These are phyloP conservation scores for Saussurea involucrata DNA, from an alignment of 129 eudicot species.

Conservation along the genomic window DNA sequence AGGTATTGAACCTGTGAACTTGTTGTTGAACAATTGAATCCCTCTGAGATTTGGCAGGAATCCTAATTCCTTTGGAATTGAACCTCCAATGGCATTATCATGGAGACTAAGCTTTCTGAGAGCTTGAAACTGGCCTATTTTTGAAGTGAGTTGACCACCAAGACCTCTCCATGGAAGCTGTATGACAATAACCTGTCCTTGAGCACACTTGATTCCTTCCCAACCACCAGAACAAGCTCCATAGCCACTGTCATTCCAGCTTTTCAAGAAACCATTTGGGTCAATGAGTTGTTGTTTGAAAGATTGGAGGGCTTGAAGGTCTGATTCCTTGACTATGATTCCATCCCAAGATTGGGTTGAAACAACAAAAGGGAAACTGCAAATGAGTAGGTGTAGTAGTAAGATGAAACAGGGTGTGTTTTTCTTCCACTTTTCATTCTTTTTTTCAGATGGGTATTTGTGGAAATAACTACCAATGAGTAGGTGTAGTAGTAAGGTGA, in stretches of 20 bases:
- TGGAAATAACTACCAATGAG: conserved; percentile 8
- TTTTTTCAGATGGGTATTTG: conserved; percentile 13
- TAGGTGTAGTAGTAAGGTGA: conserved; percentile 23
- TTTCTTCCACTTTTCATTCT: neutral
- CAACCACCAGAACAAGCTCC: conserved; percentile 97
- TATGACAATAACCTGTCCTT: conserved; percentile 84
- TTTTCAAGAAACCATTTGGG: conserved; percentile 73
- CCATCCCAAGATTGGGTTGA: conserved; percentile 75
- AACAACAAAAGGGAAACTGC: conserved; percentile 28
- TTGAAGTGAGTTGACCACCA: conserved; percentile 66
- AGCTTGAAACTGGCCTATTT: conserved; percentile 79
- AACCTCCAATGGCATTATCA: conserved; percentile 66
- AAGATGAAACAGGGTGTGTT: neutral
- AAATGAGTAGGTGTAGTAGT: conserved; percentile 23
- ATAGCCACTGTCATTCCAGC: conserved; percentile 82
- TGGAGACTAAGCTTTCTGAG: conserved; percentile 89
- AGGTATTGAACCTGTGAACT: conserved; percentile 77
- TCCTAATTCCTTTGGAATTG: conserved; percentile 74
- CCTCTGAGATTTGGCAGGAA: conserved; percentile 79
- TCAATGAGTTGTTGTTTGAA: conserved; percentile 61
- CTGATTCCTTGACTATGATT: conserved; percentile 59
- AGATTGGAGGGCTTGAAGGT: conserved; percentile 72
- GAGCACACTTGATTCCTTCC: conserved; percentile 93
- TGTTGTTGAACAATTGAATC: conserved; percentile 67
- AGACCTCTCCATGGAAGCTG: conserved; percentile 92